These are phyloP conservation scores for Pugionium cornutum DNA, from an alignment of 345 rosid species.

Conservation along the genomic window DNA sequence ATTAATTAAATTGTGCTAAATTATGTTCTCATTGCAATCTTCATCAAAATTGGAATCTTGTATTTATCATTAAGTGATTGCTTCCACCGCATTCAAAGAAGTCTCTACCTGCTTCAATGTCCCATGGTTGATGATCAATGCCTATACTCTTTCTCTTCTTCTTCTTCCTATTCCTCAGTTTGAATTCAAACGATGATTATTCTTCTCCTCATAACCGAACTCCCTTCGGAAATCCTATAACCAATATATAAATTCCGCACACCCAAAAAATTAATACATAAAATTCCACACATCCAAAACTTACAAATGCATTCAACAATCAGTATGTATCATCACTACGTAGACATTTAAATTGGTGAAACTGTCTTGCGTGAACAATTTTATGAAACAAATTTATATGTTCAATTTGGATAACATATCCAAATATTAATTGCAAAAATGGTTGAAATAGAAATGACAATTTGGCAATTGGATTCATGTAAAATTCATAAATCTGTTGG, in stretches of 20 bases:
- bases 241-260: not conserved
- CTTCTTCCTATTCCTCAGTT: conserved; percentile 11
- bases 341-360: no score
- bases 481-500: no score
- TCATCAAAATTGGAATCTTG: conserved; percentile 43
- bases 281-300: no score
- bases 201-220: conserved; percentile 9
- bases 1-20: conserved; percentile 8
- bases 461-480: no score
- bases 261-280: no score
- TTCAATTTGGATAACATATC: no score
- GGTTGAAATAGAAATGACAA: no score
- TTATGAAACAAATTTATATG: no score
- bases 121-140: conserved; percentile 30
- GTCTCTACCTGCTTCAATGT: conserved; percentile 38
- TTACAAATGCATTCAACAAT: no score
- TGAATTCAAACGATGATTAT: conserved; percentile 33
- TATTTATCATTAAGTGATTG: conserved; percentile 32
- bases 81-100: conserved; percentile 36
- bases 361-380: no score
- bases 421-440: no score
- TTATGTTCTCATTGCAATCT: conserved; percentile 41
- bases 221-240: not conserved
- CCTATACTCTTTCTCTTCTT: conserved; percentile 18
- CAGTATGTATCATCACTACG: no score